Percentiles rank a stretch among this genome's conserved stretches.
These are phyloP conservation scores for Kwoniella sp. DNA, from an alignment of 768 basidiomycete genomes.

Conservation along the genomic window DNA sequence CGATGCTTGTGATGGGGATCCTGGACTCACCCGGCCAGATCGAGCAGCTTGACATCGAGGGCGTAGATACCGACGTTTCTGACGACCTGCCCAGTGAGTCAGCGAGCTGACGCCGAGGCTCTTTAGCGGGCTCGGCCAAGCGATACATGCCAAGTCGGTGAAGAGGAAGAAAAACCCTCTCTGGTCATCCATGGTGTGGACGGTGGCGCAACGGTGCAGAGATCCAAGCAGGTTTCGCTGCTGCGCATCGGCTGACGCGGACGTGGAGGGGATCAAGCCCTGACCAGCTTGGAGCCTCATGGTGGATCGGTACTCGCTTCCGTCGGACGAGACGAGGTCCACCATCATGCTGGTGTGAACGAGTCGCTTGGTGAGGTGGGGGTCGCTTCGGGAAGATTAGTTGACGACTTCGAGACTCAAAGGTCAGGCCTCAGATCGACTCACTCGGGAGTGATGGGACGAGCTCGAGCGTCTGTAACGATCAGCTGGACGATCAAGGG, in stretches of 20 bases:
- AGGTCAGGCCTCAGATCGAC: not conserved
- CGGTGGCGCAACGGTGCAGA: not conserved
- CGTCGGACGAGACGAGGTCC: constrained; percentile 13
- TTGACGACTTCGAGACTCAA: too few relatives aligned
- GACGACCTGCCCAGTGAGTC: constrained; percentile 1
- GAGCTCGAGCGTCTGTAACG: not conserved
- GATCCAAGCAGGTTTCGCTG: constrained; percentile 14
- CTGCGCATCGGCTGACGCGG: too few relatives aligned
- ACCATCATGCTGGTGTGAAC: constrained; percentile 14
- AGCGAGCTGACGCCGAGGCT: not conserved
- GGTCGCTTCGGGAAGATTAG: not conserved
- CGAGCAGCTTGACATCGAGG: constrained; percentile 1
- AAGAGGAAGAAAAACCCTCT: constrained; percentile 17
- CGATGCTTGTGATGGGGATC: not conserved
- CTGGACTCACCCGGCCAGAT: constrained; percentile 10
- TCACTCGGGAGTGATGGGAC: constrained; percentile 5
- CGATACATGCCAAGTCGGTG: constrained; percentile 7
- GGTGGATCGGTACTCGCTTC: not conserved
- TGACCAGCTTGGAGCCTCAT: too few relatives aligned
- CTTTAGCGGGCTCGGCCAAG: not conserved
- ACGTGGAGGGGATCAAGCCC: too few relatives aligned
- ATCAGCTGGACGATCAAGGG: constrained; percentile 10
- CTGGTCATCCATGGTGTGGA: not conserved
- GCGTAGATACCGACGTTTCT: constrained; percentile 8
- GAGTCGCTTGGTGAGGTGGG: constrained; percentile 1